phyloP scores from a whole-genome alignment of 1,284 basidiomycete genomes.

The Neonothopanus nambi region DNA sequence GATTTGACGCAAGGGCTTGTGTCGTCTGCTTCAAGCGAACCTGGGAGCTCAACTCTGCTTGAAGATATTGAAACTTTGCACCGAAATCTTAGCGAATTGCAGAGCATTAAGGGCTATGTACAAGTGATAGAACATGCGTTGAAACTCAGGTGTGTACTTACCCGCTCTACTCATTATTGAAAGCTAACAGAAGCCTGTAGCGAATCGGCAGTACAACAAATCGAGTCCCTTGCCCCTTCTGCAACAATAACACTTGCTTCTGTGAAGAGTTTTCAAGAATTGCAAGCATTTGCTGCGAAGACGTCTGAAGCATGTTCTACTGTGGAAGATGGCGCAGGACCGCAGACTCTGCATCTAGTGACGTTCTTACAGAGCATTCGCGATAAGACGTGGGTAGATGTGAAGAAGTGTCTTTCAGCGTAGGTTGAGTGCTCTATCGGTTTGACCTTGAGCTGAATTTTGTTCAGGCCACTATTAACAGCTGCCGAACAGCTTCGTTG shows the following conservation, averaged over 20 bases:
- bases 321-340: conserved; percentile 46
- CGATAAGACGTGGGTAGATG: conserved; percentile 72
- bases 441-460: conserved; percentile 14
- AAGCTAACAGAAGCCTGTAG: conserved; percentile 34
- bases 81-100: conserved; percentile 69
- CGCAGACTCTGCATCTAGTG: conserved; percentile 54
- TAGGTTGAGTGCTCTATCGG: conserved; percentile 36
- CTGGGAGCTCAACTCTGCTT: conserved; percentile 61
- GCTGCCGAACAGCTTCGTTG: conserved; percentile 77
- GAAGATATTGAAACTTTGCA: conserved; percentile 80
- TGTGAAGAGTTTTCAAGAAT: conserved; percentile 57
- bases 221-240: conserved; percentile 33
- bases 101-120: conserved; percentile 76
- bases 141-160: conserved; percentile 64
- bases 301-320: conserved; percentile 43
- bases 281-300: conserved; percentile 60
- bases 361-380: conserved; percentile 58
- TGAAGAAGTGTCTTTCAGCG: conserved; percentile 67
- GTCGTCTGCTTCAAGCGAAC: conserved; percentile 50
- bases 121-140: conserved; percentile 72
- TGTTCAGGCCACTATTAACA: conserved; percentile 55
- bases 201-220: conserved; percentile 55
- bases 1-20: conserved; percentile 68
- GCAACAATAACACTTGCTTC: conserved; percentile 44
- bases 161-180: background rate